Conservation (phyloP, 768 basidiomycete genomes). For the Suillus paluster region DNA sequence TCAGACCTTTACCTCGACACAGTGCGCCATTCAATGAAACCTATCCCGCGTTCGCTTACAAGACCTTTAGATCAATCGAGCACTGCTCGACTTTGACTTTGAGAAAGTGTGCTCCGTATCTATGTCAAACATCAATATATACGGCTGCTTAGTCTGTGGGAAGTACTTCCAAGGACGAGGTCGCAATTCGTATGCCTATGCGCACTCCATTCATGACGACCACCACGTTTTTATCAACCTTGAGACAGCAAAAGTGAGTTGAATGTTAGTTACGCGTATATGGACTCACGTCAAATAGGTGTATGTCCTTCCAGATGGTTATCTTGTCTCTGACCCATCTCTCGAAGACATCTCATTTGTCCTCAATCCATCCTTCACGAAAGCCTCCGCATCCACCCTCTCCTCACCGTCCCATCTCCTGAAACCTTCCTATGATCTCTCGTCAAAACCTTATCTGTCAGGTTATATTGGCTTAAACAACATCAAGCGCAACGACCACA, state of each 20-base stretch:
- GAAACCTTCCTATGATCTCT: conserved; percentile 85
- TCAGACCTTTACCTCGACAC: conserved; percentile 96
- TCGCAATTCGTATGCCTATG: conserved; percentile 91
- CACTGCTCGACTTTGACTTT: conserved; percentile 95
- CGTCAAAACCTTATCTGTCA: conserved; percentile 80
- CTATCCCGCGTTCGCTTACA: conserved; percentile 11
- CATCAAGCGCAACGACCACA: conserved; percentile 95
- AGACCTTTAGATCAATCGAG: conserved; percentile 80
- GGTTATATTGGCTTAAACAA: conserved; percentile 98
- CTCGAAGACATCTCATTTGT: conserved; percentile 94
- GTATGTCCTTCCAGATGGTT: conserved; percentile 96
- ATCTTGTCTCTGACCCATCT: conserved; percentile 95
- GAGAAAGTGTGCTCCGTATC: conserved; percentile 99
- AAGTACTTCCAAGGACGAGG: conserved; percentile 99
- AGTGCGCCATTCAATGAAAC: conserved; percentile 48
- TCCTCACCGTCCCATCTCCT: conserved; percentile 61
- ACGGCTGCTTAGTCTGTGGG: conserved; percentile 96
- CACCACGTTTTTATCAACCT: conserved; percentile 99
- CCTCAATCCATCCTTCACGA: conserved; percentile 86
- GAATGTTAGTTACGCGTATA: neutral
- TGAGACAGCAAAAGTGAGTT: conserved; percentile 82
- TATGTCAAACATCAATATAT: conserved; percentile 94
- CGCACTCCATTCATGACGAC: conserved; percentile 96
- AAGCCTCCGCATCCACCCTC: conserved; percentile 53
- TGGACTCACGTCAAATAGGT: conserved; percentile 56